A percentile compares a stretch with the other conserved stretches of the same genome.
These are phyloP conservation scores for Ogataea polymorpha DNA, from an alignment of 805 yeast genomes.

Conservation along the genomic window DNA sequence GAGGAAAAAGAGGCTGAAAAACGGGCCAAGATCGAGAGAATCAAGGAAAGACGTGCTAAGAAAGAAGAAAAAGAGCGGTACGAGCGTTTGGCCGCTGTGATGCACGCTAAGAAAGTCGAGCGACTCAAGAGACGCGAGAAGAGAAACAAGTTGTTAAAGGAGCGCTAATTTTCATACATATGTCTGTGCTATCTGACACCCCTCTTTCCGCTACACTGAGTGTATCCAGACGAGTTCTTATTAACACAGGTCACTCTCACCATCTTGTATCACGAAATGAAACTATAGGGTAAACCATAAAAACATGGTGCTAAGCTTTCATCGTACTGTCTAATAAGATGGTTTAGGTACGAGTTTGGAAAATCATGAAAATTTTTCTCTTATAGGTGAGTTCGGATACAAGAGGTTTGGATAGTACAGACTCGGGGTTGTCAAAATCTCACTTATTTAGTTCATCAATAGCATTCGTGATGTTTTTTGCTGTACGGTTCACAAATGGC, in stretches of 20 bases:
- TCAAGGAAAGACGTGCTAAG: constrained; percentile 72
- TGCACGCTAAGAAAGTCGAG: constrained; percentile 91
- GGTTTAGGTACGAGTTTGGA: constrained; percentile 29
- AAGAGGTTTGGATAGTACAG: background rate
- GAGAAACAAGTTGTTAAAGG: constrained; percentile 90
- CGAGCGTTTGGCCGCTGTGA: constrained; percentile 74
- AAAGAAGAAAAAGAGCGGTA: constrained; percentile 89
- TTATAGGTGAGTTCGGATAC: constrained; percentile 3
- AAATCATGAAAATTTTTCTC: constrained; percentile 7
- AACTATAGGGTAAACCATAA: constrained; percentile 23
- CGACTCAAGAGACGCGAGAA: constrained; percentile 87
- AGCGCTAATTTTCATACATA: constrained; percentile 47
- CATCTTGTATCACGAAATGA: constrained; percentile 34
- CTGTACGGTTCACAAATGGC: no score
- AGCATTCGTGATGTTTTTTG: no score
- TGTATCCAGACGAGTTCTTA: constrained; percentile 38
- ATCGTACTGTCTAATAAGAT: constrained; percentile 37
- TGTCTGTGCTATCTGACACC: constrained; percentile 37
- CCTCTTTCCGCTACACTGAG: constrained; percentile 31
- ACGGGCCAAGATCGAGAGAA: constrained; percentile 48
- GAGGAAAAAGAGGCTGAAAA: constrained; percentile 70
- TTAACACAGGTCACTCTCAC: constrained; percentile 31
- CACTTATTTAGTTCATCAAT: no score
- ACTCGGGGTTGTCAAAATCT: background rate
- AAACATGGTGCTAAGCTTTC: constrained; percentile 18